Evolutionary conservation across 129 eudicot genomes (phyloP), one percentile per base, ranked within the genome.

Genomic region (Lactuca saligna): DNA sequence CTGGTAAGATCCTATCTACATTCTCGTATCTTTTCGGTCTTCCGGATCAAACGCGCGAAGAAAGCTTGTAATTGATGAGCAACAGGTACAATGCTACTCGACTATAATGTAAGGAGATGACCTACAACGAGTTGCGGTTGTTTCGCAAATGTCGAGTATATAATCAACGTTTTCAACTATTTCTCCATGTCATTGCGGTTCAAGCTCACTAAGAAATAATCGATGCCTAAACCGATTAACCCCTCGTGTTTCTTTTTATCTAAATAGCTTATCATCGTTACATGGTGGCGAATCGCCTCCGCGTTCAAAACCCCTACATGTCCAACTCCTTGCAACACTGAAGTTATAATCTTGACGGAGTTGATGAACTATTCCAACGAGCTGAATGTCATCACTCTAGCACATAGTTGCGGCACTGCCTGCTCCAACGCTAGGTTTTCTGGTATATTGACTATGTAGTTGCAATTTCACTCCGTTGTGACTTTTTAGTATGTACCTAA

Each of bases 281-380:
- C 85, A 66, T 86, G 87, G 41, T 86, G 91, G 37, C 87, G 87
- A 85, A 86, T 86, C 38, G 83, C 87, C 59, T 86, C 77, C 5
- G 87, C 91, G 59, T 80, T 82, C 1, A 79, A 31, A 49, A 82
- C 87, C 71, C 85, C 87, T 12, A 86, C 51, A 73, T 86, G 91
- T 20, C 85, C 91, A 5, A 86, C 91, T 62, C 91, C 91, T 31
- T 85, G 87, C 63, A 86, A 69, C 15, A 87, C 91, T 78, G 82
- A 63, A 7, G 79, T 80, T 46, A 81, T 37, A 10, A 57, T 42
- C 71, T 60, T 57, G 34, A 58, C 42, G 4, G 81, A 76, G 37
- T 74, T 71, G 8, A 70, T 69, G 33, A 79, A 79, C 75, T 86
- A 82, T 69, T 80, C 82, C 29, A 86, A 81, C 10, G 87, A 85